Base-by-base conservation (phyloP, 169 alveolate genomes). In the Plasmodium vinckei region DNA sequence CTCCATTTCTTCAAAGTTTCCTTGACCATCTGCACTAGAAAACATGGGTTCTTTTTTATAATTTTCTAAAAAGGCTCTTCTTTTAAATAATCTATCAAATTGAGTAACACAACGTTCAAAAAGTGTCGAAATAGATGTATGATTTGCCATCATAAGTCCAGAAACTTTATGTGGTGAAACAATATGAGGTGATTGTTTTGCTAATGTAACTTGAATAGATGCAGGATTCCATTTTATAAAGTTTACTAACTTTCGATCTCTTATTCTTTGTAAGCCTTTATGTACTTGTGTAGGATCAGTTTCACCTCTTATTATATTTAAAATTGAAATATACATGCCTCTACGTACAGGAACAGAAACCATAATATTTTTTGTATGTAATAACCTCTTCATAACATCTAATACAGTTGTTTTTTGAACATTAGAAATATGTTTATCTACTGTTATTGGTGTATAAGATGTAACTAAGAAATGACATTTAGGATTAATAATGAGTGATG, bases 141-240 rank as follows among this genome's bases (percentile, higher is more conserved):
- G 99, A 86, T 99, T 99, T 4, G 99, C 99, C 92, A 99, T 93
- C 99, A 98, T 97, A 63, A 99, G 96, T 9, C 99, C 99, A 27
- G 97, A 96, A n/a, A 98, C 99, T 92, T 98, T 98, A 95, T 98
- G 98, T 17, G 98, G 95, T 12, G 98, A 97, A 23, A 94, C 98
- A 42, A 97, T 96, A 90, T 96, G 98, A 3, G 99, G 99, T 19
- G 99, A 96, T 75, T 98, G 99, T 71, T 98, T 97, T 27, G 99
- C 97, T 44, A 98, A 88, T 3, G 99, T 99, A 19, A 99, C 99
- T 73, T 97, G 98, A 4, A 98, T 97, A 17, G 99, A 96, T 47
- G 99, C 99, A 9, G 99, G 99, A 23, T 99, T 99, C 99, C 99
- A 99, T 87, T 97, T 96, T 46, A 97, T 96, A 86, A 97, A 97